A percentile compares a stretch with the other conserved stretches of the same genome.
Evolutionary conservation across 1,284 basidiomycete species (phyloP).

Genomic region (Peniophora sp.): DNA sequence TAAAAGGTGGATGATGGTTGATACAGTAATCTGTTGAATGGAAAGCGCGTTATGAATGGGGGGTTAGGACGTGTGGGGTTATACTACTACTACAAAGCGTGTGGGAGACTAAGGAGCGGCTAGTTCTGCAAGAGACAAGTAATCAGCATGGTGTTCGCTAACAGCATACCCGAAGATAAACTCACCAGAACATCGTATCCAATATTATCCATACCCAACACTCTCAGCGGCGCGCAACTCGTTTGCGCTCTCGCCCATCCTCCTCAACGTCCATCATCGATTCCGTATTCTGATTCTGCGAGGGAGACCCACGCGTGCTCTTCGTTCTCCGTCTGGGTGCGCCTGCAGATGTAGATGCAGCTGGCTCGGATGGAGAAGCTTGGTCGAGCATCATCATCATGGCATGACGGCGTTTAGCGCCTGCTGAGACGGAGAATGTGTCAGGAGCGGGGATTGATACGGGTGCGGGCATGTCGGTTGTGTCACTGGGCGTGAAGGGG

Average conservation of each 20-base stretch:
- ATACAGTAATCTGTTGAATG: too few relatives aligned
- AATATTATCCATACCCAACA: too few relatives aligned
- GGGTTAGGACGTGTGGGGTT: too few relatives aligned
- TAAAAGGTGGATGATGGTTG: too few relatives aligned
- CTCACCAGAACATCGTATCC: too few relatives aligned
- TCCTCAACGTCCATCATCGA: constrained; percentile 32
- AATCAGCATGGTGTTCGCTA: too few relatives aligned
- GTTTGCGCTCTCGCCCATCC: constrained; percentile 30
- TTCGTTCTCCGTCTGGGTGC: constrained; percentile 16
- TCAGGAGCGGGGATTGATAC: constrained; percentile 3
- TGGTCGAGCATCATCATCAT: constrained; percentile 22
- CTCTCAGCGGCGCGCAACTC: constrained; percentile 24
- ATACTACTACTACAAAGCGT: too few relatives aligned
- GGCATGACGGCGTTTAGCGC: constrained; percentile 30
- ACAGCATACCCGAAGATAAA: too few relatives aligned
- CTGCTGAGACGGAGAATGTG: constrained; percentile 14
- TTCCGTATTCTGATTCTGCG: constrained; percentile 12
- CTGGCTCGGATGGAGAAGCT: constrained; percentile 6
- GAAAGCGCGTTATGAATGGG: too few relatives aligned
- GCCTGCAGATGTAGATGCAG: neutral
- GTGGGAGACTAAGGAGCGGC: too few relatives aligned
- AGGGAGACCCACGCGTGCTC: constrained; percentile 14
- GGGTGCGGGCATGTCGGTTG: constrained; percentile 9
- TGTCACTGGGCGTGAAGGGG: constrained; percentile 20
- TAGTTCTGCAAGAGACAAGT: too few relatives aligned